These are phyloP conservation scores for Microsporum audouinii DNA, from an alignment of 2,329 filamentous ascomycete genomes.

Conservation along the genomic window DNA sequence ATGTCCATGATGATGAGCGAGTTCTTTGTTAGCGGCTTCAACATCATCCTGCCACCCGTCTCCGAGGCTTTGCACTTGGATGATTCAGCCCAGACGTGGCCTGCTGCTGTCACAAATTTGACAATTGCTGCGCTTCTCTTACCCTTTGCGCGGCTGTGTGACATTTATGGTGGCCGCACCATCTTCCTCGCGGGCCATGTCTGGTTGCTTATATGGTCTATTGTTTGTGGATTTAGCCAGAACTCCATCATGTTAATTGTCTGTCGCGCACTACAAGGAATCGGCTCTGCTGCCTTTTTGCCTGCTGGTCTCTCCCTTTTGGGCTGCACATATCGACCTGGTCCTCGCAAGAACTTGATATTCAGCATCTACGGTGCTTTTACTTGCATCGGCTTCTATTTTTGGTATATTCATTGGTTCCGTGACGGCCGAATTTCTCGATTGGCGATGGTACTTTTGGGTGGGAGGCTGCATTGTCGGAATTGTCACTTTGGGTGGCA, in stretches of 20 bases:
- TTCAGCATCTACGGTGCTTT: constrained; percentile 7
- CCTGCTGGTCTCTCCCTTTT: constrained; percentile 3
- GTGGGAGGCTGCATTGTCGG: constrained; percentile 3
- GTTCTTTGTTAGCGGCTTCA: no score
- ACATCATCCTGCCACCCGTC: no score
- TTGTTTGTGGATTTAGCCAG: constrained; percentile 5
- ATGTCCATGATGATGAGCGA: no score
- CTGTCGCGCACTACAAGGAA: constrained; percentile 4
- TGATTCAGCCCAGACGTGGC: background rate
- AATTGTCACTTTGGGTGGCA: constrained; percentile 5
- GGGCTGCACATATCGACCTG: constrained; percentile 7
- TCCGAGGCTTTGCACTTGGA: no score
- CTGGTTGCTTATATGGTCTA: constrained; percentile 3
- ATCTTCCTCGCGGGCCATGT: constrained; percentile 7
- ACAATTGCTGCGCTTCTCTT: constrained; percentile 7
- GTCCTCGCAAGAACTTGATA: constrained; percentile 7
- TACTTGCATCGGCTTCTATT: constrained; percentile 5
- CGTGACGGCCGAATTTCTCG: background rate
- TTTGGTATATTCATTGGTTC: constrained; percentile 4
- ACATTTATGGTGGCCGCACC: constrained; percentile 6
- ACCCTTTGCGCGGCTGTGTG: constrained; percentile 5
- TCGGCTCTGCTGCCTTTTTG: constrained; percentile 8
- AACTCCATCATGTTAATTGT: constrained; percentile 3
- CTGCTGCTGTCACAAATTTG: background rate
- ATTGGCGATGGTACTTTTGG: constrained; percentile 9